These are phyloP conservation scores for Neofusicoccum umdonicola DNA, from an alignment of 2,329 filamentous ascomycete genomes.

Conservation along the genomic window DNA sequence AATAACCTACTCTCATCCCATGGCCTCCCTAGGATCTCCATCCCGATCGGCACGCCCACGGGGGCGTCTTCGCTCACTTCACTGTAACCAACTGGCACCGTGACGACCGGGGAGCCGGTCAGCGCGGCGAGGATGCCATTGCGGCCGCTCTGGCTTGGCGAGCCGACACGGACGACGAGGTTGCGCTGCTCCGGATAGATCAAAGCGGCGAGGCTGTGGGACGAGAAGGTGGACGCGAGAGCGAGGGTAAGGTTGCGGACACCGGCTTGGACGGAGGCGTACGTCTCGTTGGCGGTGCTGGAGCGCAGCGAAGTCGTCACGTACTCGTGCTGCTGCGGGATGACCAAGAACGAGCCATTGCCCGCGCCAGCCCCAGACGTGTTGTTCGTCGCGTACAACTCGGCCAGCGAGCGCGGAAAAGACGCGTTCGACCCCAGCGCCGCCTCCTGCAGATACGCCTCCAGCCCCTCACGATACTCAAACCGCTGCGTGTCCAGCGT, in stretches of 20 bases:
- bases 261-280: slow-evolving; percentile 45
- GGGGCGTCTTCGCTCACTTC: slow-evolving; percentile 48
- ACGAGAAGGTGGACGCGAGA: slow-evolving; percentile 51
- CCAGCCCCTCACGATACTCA: slow-evolving; percentile 58
- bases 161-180: slow-evolving; percentile 59
- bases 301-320: slow-evolving; percentile 52
- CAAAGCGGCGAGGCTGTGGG: slow-evolving; percentile 54
- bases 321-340: slow-evolving; percentile 58
- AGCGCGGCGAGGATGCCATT: slow-evolving; percentile 58
- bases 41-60: slow-evolving; percentile 60
- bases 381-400: slow-evolving; percentile 46
- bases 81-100: slow-evolving; percentile 56
- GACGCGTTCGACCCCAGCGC: slow-evolving; percentile 38
- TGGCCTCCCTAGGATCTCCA: slow-evolving; percentile 60
- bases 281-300: slow-evolving; percentile 53
- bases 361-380: slow-evolving; percentile 28
- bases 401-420: slow-evolving; percentile 46
- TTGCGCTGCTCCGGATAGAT: slow-evolving; percentile 66
- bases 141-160: slow-evolving; percentile 56
- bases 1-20: slow-evolving; percentile 57
- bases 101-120: slow-evolving; percentile 54
- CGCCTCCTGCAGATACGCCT: slow-evolving; percentile 49
- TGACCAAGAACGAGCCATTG: slow-evolving; percentile 55
- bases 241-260: slow-evolving; percentile 55
- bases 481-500: slow-evolving; percentile 59